These are phyloP conservation scores for Eimeria necatrix DNA, from an alignment of 169 alveolate genomes.

Conservation along the genomic window DNA sequence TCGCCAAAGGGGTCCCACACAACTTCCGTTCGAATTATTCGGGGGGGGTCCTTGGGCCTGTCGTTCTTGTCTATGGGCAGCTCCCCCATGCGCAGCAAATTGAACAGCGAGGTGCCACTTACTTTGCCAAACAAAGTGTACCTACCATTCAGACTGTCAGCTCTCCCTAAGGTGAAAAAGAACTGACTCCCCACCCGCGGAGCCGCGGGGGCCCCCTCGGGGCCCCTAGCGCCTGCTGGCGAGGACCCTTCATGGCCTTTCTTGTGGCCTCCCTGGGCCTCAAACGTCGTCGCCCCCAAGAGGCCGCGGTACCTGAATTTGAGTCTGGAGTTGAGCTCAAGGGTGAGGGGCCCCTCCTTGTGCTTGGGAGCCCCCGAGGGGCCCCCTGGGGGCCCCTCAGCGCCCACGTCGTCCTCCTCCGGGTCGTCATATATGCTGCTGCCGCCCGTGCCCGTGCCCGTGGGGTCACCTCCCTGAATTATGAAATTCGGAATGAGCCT, in stretches of 20 bases:
- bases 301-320: slow-evolving; percentile 82
- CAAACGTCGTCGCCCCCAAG: slow-evolving; percentile 60
- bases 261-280: background rate
- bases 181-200: slow-evolving; percentile 80
- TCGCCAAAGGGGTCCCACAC: slow-evolving; percentile 73
- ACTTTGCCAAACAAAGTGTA: slow-evolving; percentile 78
- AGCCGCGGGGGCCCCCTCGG: background rate
- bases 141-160: slow-evolving; percentile 57
- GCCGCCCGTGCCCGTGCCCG: slow-evolving; percentile 81
- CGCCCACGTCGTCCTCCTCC: background rate
- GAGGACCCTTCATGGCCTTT: no score
- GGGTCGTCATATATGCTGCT: slow-evolving; percentile 16
- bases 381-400: background rate
- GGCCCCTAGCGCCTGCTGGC: no score
- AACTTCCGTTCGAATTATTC: slow-evolving; percentile 84
- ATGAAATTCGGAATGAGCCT: slow-evolving; percentile 92
- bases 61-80: slow-evolving; percentile 89
- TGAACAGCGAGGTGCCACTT: slow-evolving; percentile 90
- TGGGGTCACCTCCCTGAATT: slow-evolving; percentile 83
- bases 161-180: slow-evolving; percentile 81
- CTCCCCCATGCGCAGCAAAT: slow-evolving; percentile 86
- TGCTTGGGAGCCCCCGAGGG: background rate
- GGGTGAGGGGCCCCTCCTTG: slow-evolving; percentile 60
- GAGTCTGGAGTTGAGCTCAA: slow-evolving; percentile 81
- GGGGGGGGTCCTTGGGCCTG: slow-evolving; percentile 89